A percentile compares a stretch with the other conserved stretches of the same genome.
phyloP scores from a whole-genome alignment of 768 basidiomycete genomes.

The Infundibulicybe gibba region DNA sequence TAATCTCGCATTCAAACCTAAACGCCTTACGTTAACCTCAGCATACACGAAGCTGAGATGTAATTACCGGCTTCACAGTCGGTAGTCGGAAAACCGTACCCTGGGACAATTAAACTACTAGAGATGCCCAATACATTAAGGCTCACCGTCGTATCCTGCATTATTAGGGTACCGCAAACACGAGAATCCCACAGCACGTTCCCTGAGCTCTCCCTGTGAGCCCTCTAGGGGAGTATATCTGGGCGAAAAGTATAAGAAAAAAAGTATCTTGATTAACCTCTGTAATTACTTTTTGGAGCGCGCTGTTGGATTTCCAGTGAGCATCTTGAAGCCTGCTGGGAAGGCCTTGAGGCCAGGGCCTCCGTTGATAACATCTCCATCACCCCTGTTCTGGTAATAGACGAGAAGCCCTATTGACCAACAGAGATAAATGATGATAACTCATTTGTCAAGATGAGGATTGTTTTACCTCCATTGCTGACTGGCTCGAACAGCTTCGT shows the following conservation, averaged over 20 bases:
- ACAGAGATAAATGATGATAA: neutral
- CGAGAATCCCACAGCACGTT: conserved; percentile 34
- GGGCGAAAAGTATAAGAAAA: neutral
- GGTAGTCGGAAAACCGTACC: conserved; percentile 37
- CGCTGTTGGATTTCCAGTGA: conserved; percentile 34
- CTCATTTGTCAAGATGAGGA: neutral
- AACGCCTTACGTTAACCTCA: neutral
- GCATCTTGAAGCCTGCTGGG: conserved; percentile 38
- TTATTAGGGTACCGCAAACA: conserved; percentile 33
- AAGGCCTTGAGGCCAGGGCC: conserved; percentile 38
- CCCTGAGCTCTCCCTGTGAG: conserved; percentile 33
- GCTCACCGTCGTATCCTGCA: conserved; percentile 22
- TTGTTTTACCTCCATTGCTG: conserved; percentile 27
- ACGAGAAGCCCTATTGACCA: conserved; percentile 26
- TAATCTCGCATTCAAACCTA: conserved; percentile 32
- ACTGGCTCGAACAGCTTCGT: conserved; percentile 33
- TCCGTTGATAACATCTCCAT: conserved; percentile 31
- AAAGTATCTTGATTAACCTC: neutral
- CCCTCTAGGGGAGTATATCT: conserved; percentile 27
- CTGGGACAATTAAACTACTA: conserved; percentile 8
- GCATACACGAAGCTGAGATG: too few species aligned
- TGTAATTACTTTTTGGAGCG: conserved; percentile 28
- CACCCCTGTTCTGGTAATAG: conserved; percentile 40
- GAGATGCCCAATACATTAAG: neutral
- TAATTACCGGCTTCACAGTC: conserved; percentile 31